phyloP scores from a whole-genome alignment of 805 yeast species.

The Cyberlindnera subsufficiens region DNA sequence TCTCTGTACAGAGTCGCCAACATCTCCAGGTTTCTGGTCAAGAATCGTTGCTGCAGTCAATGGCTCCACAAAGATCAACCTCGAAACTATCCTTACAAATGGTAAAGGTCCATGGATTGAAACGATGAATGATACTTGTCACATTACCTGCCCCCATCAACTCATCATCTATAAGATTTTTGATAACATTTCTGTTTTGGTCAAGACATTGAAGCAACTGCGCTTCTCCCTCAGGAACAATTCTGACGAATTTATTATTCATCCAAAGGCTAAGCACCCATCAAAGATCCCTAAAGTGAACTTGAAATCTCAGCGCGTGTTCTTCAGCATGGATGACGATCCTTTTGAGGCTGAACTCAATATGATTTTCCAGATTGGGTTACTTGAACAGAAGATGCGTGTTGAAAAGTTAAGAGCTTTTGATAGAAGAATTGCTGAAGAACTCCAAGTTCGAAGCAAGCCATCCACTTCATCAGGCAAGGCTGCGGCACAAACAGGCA shows the following conservation, averaged over 20 bases:
- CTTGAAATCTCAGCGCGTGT: constrained; percentile 48
- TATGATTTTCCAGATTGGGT: constrained; percentile 59
- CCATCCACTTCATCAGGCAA: constrained; percentile 3
- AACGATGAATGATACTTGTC: constrained; percentile 35
- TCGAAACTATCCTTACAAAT: constrained; percentile 27
- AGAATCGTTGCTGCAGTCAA: constrained; percentile 38
- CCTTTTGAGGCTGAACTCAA: constrained; percentile 78
- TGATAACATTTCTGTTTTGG: constrained; percentile 65
- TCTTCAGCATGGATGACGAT: constrained; percentile 76
- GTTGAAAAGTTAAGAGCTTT: constrained; percentile 41
- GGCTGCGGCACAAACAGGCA: not conserved
- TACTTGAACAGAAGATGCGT: constrained; percentile 58
- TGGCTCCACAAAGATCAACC: constrained; percentile 21
- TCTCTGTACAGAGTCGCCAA: constrained; percentile 48
- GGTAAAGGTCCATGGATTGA: constrained; percentile 29
- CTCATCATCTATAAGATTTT: constrained; percentile 74
- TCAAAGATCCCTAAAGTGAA: constrained; percentile 52
- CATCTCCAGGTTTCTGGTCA: constrained; percentile 40
- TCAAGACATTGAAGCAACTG: constrained; percentile 62
- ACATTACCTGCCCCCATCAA: constrained; percentile 62
- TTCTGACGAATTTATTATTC: constrained; percentile 30
- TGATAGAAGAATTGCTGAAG: constrained; percentile 26
- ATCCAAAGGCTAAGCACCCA: constrained; percentile 33
- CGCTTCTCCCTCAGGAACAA: constrained; percentile 41
- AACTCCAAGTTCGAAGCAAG: constrained; percentile 9